Conservation (phyloP, 1,284 basidiomycete species). For the Ustilago trichophora region DNA sequence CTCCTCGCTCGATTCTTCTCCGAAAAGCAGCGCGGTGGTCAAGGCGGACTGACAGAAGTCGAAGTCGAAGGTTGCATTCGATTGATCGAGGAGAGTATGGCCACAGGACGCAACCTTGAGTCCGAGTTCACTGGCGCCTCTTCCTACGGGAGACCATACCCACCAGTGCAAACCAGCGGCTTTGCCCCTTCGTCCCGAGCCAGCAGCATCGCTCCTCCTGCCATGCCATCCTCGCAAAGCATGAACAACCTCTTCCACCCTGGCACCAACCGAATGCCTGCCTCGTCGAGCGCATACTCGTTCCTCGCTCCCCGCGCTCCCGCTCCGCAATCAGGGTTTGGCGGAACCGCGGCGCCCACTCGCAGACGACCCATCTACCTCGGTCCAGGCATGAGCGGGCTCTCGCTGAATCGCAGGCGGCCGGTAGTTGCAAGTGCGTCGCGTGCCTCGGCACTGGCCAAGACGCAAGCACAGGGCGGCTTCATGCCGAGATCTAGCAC, state of each 20-base stretch:
- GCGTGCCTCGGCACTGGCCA: conserved; percentile 17
- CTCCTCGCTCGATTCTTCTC: conserved; percentile 56
- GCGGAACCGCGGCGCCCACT: conserved; percentile 3
- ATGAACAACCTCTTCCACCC: conserved; percentile 40
- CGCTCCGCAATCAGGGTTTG: conserved; percentile 7
- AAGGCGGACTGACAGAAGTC: conserved; percentile 47
- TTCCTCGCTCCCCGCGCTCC: conserved; percentile 41
- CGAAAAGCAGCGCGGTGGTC: conserved; percentile 48
- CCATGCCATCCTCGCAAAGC: conserved; percentile 29
- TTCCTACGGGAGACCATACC: conserved; percentile 1
- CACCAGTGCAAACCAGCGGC: conserved; percentile 4
- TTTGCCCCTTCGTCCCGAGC: conserved; percentile 25
- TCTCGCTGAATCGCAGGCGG: conserved; percentile 35
- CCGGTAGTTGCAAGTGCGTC: conserved; percentile 33
- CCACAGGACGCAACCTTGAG: conserved; percentile 35
- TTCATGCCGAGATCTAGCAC: conserved; percentile 34
- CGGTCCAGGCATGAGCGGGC: conserved; percentile 45
- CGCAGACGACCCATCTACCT: conserved; percentile 41
- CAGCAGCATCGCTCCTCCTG: conserved; percentile 34
- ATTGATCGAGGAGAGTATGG: conserved; percentile 53
- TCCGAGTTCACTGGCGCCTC: conserved; percentile 24
- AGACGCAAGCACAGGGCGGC: conserved; percentile 4
- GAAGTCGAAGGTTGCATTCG: conserved; percentile 52
- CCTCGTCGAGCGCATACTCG: conserved; percentile 36
- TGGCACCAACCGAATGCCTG: conserved; percentile 18